Conservation (phyloP, 495 filamentous ascomycete species). For the Podospora sp. region DNA sequence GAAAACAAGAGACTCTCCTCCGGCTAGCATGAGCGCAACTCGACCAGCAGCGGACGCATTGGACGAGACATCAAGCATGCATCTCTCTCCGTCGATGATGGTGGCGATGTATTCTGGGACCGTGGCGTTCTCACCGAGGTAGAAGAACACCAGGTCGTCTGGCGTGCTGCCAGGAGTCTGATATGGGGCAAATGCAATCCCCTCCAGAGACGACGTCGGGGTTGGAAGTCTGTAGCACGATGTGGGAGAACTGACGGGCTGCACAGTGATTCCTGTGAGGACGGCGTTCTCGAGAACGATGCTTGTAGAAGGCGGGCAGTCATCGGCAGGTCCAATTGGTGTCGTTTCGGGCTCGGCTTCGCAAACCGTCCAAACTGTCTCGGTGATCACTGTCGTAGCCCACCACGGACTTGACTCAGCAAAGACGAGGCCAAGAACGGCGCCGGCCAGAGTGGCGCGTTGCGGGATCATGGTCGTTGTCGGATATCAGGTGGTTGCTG, state of each 20-base stretch:
- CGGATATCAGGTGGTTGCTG: too few relatives aligned
- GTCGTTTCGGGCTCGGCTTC: not conserved
- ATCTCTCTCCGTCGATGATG: conserved; percentile 20
- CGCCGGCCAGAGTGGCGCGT: not conserved
- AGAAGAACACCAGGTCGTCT: conserved; percentile 25
- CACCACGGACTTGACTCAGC: conserved; percentile 15
- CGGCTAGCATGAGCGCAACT: conserved; percentile 14
- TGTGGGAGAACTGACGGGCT: conserved; percentile 27
- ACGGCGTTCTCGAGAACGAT: conserved; percentile 21
- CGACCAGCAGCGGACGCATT: conserved; percentile 22
- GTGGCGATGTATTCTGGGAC: conserved; percentile 26
- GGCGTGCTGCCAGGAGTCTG: conserved; percentile 1
- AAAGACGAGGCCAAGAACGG: not conserved
- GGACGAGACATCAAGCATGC: conserved; percentile 26
- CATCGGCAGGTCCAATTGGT: conserved; percentile 12
- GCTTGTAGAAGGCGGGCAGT: conserved; percentile 17
- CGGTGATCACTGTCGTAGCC: conserved; percentile 26
- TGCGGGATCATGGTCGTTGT: not conserved
- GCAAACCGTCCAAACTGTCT: conserved; percentile 25
- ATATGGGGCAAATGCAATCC: conserved; percentile 19
- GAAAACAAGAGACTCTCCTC: conserved; percentile 26
- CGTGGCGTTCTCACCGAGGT: conserved; percentile 24
- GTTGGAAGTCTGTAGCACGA: conserved; percentile 29
- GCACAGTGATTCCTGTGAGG: conserved; percentile 27
- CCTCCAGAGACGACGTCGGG: conserved; percentile 20